These are phyloP conservation scores for Pisolithus orientalis DNA, from an alignment of 768 basidiomycete species.

Conservation along the genomic window DNA sequence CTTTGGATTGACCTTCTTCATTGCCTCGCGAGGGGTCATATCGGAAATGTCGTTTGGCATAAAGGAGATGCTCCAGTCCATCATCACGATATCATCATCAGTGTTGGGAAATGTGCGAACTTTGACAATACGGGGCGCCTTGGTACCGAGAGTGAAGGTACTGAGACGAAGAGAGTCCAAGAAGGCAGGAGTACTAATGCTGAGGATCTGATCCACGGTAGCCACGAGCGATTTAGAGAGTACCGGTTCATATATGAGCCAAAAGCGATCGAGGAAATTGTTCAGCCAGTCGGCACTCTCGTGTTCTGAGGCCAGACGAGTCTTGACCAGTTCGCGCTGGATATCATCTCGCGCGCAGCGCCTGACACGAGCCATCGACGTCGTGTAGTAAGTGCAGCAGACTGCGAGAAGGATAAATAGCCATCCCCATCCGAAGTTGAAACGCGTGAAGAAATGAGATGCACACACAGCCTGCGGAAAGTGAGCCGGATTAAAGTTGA, in stretches of 20 bases:
- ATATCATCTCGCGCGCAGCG: conserved; percentile 88
- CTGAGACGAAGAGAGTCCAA: conserved; percentile 86
- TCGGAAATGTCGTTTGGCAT: conserved; percentile 87
- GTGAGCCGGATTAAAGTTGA: conserved; percentile 6
- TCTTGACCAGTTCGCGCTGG: conserved; percentile 91
- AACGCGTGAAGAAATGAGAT: conserved; percentile 82
- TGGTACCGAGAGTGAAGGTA: conserved; percentile 92
- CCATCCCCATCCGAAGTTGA: conserved; percentile 89
- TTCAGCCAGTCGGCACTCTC: conserved; percentile 96
- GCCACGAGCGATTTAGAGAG: conserved; percentile 78
- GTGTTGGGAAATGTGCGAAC: conserved; percentile 82
- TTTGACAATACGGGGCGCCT: conserved; percentile 88
- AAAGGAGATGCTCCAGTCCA: conserved; percentile 97
- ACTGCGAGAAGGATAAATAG: conserved; percentile 77
- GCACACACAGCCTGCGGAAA: conserved; percentile 65
- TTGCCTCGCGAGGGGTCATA: conserved; percentile 70
- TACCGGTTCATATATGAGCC: conserved; percentile 98
- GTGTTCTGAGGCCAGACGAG: conserved; percentile 73
- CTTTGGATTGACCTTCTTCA: conserved; percentile 86
- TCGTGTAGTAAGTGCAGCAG: conserved; percentile 87
- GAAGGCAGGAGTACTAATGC: conserved; percentile 78
- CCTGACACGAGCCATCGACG: conserved; percentile 76
- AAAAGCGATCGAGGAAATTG: conserved; percentile 91
- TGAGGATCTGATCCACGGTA: conserved; percentile 85
- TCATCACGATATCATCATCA: conserved; percentile 83